phyloP scores from a whole-genome alignment of 75 land plant genomes.

The Sequoia sempervirens region DNA sequence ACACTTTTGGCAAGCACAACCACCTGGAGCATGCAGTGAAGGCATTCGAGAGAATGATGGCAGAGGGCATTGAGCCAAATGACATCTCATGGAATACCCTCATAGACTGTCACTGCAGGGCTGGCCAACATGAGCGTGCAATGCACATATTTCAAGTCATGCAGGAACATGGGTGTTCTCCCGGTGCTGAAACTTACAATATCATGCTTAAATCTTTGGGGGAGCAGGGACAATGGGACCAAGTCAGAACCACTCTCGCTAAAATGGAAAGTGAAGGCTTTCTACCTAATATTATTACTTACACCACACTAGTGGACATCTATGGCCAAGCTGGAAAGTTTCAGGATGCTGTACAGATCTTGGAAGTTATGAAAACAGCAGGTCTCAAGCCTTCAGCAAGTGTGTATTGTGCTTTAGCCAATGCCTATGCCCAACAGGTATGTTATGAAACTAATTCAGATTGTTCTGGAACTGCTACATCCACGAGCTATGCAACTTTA shows the following conservation, averaged over 20 bases:
- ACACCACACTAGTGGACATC: conserved; percentile 83
- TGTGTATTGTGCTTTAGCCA: conserved; percentile 92
- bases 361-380: conserved; percentile 71
- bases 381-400: conserved; percentile 78
- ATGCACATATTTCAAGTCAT: conserved; percentile 58
- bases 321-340: conserved; percentile 84
- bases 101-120: conserved; percentile 74
- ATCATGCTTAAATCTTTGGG: conserved; percentile 82
- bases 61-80: conserved; percentile 73
- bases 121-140: conserved; percentile 42
- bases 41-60: conserved; percentile 67
- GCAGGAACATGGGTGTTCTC: conserved; percentile 63
- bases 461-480: neutral
- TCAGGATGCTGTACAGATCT: conserved; percentile 78
- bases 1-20: conserved; percentile 79
- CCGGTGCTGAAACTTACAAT: conserved; percentile 74
- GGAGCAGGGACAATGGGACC: conserved; percentile 67
- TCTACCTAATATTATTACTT: conserved; percentile 74
- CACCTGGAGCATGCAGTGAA: conserved; percentile 58
- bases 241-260: conserved; percentile 41
- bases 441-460: neutral
- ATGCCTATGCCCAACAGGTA: conserved; percentile 96
- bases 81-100: conserved; percentile 85
- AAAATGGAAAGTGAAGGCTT: conserved; percentile 76
- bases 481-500: neutral